Conservation (phyloP, 495 filamentous ascomycete species). For the Hypoxylon cercidicola region DNA sequence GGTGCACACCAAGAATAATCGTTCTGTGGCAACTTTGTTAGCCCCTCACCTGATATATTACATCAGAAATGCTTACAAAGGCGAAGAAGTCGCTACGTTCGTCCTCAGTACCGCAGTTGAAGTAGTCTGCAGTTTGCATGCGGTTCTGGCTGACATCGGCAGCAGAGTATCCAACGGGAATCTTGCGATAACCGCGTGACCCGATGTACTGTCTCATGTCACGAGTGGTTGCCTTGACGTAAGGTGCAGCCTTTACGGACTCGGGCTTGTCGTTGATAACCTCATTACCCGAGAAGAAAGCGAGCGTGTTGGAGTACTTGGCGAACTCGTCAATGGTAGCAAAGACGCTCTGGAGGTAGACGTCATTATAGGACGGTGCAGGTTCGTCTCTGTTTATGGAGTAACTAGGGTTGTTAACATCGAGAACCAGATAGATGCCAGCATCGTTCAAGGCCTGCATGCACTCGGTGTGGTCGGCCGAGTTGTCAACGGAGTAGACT, state of each 20-base stretch:
- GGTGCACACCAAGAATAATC: constrained; percentile 96
- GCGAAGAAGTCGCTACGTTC: constrained; percentile 94
- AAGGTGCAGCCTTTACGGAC: constrained; percentile 79
- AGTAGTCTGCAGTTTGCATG: constrained; percentile 87
- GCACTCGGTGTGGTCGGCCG: constrained; percentile 80
- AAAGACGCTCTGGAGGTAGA: constrained; percentile 93
- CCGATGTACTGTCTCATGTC: constrained; percentile 90
- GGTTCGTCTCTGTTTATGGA: constrained; percentile 86
- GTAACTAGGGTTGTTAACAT: constrained; percentile 71
- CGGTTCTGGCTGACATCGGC: constrained; percentile 87
- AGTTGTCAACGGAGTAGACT: constrained; percentile 94
- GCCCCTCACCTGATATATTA: background rate
- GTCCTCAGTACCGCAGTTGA: constrained; percentile 92
- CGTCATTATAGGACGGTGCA: constrained; percentile 83
- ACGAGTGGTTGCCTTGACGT: constrained; percentile 92
- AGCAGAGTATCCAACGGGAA: constrained; percentile 95
- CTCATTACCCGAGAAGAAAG: constrained; percentile 98
- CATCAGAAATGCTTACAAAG: constrained; percentile 62
- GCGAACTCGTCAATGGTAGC: constrained; percentile 90
- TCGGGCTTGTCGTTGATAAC: constrained; percentile 83
- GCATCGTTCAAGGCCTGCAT: constrained; percentile 84
- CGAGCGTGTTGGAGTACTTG: constrained; percentile 88
- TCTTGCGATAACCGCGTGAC: constrained; percentile 74
- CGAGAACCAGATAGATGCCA: constrained; percentile 91
- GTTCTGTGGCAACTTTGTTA: constrained; percentile 61